Evolutionary conservation across 1,139 yeast genomes (phyloP).

Genomic region (Pichia sp.): DNA sequence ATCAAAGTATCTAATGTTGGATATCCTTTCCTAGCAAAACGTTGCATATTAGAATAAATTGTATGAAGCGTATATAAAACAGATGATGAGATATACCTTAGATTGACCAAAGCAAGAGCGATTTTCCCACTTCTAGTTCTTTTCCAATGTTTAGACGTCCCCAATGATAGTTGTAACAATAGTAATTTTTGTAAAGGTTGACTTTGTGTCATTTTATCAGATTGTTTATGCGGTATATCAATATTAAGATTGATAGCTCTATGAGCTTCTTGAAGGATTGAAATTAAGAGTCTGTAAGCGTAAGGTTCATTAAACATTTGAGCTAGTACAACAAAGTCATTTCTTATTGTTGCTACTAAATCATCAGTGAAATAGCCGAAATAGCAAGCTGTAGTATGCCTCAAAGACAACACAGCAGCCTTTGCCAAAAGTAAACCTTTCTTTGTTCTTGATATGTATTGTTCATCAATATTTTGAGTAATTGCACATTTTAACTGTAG

Average conservation of each 20-base stretch:
- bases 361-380: slow-evolving; percentile 61
- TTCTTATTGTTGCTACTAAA: slow-evolving; percentile 46
- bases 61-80: slow-evolving; percentile 66
- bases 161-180: slow-evolving; percentile 59
- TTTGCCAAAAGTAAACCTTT: slow-evolving; percentile 35
- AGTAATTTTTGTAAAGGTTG: slow-evolving; percentile 65
- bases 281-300: slow-evolving; percentile 35
- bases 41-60: slow-evolving; percentile 48
- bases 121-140: slow-evolving; percentile 47
- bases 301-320: slow-evolving; percentile 25
- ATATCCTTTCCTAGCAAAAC: slow-evolving; percentile 30
- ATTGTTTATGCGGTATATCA: slow-evolving; percentile 59
- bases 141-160: slow-evolving; percentile 44
- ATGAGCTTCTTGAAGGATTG: slow-evolving; percentile 57
- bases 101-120: slow-evolving; percentile 62
- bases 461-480: slow-evolving; percentile 23
- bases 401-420: slow-evolving; percentile 54
- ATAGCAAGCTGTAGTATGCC: slow-evolving; percentile 64
- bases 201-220: slow-evolving; percentile 62
- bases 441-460: slow-evolving; percentile 18
- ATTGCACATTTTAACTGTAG: slow-evolving; percentile 28
- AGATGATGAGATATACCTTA: slow-evolving; percentile 67
- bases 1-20: slow-evolving; percentile 37
- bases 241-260: slow-evolving; percentile 62
- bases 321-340: slow-evolving; percentile 34